Base-by-base conservation (phyloP, 371 early-diverging fungal genomes). In the Neoconidiobolus thromboides region DNA sequence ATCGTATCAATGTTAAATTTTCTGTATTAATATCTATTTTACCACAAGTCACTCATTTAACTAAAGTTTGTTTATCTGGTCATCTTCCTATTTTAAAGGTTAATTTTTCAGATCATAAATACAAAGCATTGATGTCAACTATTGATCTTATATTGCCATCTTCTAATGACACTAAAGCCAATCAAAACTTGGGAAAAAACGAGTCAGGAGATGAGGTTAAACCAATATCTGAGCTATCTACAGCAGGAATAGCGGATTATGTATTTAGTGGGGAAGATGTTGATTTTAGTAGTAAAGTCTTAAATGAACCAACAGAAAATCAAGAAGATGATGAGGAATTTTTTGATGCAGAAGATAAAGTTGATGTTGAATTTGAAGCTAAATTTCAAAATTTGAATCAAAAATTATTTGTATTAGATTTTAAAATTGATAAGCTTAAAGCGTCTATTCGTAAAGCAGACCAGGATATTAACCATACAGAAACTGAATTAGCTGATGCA, bases 51-150 rank as follows among this genome's bases (percentile, higher is more conserved):
- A 62, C 79, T 44, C 79, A 88, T 39, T 69, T 91, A 62, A 74
- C 93, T 41, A 77, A 80, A 59, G 76, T 89, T 60, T 78, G 79
- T 49, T 69, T 97, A 1, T 78, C 85, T 14, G 96, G 93, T 26
- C 79, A 84, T 14, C 69, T 97, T 55, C 94, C 96, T 0, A 66
- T 87, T 36, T 69, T 97, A 3, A 81, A 90, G 58, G 74, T 95
- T 61, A 93, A 90, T 66, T 79, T 97, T 55, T 93, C 96, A 0
- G 93, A 96, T 63, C 78, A 81, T 38, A 96, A 96, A 69, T 95
- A 96, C 76, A 85, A 85, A 62, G 80, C 84, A 0, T 71, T 94
- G 7, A 94, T 93, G 94, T 74, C 76, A 9, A 76, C 91, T 43
- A 75, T 83, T 62, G 79, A 93, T 64, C 62, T 73, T 63, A 69